Evolutionary conservation across 2,329 filamentous ascomycete genomes (phyloP), one percentile per base, ranked within the genome.

Genomic region (Emergomyces orientalis): DNA sequence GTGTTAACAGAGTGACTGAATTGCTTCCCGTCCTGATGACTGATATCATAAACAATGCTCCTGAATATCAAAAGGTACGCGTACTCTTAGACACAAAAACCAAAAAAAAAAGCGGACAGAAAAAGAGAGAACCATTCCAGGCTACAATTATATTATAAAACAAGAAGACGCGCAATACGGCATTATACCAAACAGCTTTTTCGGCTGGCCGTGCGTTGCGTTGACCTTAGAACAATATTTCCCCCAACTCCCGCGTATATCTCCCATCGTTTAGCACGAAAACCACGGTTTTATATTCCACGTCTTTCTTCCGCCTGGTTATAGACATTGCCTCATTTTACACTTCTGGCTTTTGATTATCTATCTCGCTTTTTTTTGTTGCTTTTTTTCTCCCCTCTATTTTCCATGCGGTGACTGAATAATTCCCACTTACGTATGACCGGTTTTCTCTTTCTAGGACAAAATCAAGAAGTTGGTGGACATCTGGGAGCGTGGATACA

Each of bases 41-140:
- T 84, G 93, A 97, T 78, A 93, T 97, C 75, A 84, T 95, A 77
- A 87, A 89, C 75, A 87, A 86, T 72, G 89, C 91, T 70, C 94
- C 94, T 63, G 86, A 89, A 76, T 90, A 95, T 80, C 94, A 99
- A 85, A 97, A 96, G 90, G 90, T 94, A 93, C 84, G 90, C 86
- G 62, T 66, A 68, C 65, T 69, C 64, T 62, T 66, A 67, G 66
- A 67, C 65, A 64, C 62, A 60, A 60, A 51, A 32, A 47, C 19
- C 43, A 30, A 51, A 14, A 22, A 34, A 51, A 6, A 22, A 22
- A 17, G 5, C 45, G 22, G 22, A 25, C 9, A 47, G 41, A 54
- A 19, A 47, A 11, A 22, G 58, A 51, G 34, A 22, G 9, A 30
- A 55, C 11, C 45, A 43, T 39, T 32, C 27, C 58, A 37, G 43